Percentiles rank a stretch among this genome's conserved stretches.
These are phyloP conservation scores for Mycosphaerella sp. DNA, from an alignment of 2,329 filamentous ascomycete genomes.

Conservation along the genomic window DNA sequence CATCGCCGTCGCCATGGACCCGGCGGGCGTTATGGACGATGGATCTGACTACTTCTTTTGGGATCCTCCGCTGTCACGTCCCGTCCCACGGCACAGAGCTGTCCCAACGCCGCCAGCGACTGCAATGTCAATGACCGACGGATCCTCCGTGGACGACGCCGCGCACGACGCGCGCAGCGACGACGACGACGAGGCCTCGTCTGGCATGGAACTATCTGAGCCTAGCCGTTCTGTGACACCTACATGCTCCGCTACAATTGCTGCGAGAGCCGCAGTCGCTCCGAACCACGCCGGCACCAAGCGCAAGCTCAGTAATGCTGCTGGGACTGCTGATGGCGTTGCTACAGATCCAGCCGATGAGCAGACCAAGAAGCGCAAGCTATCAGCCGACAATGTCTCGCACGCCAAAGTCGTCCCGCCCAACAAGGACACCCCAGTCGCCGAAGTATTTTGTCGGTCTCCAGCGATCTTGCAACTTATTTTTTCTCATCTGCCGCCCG, in stretches of 20 bases:
- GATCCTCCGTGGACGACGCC: neutral
- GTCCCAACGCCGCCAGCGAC: too few species aligned
- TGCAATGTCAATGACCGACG: neutral
- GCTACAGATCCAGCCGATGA: slow-evolving; percentile 11
- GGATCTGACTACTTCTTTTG: too few species aligned
- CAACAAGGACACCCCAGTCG: too few species aligned
- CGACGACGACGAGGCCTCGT: slow-evolving; percentile 22
- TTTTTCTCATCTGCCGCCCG: slow-evolving; percentile 31
- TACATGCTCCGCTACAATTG: slow-evolving; percentile 8
- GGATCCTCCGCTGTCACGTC: too few species aligned
- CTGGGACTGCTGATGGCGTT: slow-evolving; percentile 9
- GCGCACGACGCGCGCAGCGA: neutral
- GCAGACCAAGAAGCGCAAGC: slow-evolving; percentile 23
- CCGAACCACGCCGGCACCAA: slow-evolving; percentile 24
- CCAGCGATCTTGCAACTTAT: slow-evolving; percentile 32
- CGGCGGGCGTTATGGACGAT: too few species aligned
- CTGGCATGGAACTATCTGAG: slow-evolving; percentile 29
- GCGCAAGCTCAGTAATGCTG: slow-evolving; percentile 27
- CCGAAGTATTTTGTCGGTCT: slow-evolving; percentile 15
- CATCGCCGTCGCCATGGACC: neutral
- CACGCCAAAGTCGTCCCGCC: too few species aligned
- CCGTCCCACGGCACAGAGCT: neutral
- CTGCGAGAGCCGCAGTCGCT: neutral
- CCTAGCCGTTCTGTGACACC: slow-evolving; percentile 22
- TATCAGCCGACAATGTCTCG: neutral